phyloP scores from a whole-genome alignment of 2,329 filamentous ascomycete species.

The Penicillium sp. region DNA sequence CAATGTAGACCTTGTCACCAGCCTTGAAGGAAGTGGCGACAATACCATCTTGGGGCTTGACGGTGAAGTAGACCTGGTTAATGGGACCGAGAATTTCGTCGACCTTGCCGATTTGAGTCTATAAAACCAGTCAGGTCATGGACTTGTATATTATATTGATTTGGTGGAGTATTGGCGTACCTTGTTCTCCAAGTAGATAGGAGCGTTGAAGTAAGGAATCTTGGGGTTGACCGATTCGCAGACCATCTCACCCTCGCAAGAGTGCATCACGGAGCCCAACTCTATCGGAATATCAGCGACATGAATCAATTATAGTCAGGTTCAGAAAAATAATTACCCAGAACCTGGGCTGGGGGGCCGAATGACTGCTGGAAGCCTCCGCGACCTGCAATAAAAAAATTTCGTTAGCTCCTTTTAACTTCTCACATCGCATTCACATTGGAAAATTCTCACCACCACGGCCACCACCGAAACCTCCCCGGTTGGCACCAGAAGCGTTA shows the following conservation, averaged over 20 bases:
- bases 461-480: conserved; percentile 45
- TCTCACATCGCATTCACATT: conserved; percentile 2
- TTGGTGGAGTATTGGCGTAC: conserved; percentile 43
- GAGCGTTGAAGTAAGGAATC: conserved; percentile 98
- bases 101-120: conserved; percentile 90
- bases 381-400: conserved; percentile 52
- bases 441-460: conserved; percentile 42
- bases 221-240: conserved; percentile 94
- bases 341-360: conserved; percentile 62
- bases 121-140: conserved; percentile 22
- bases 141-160: neutral
- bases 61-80: conserved; percentile 97
- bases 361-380: conserved; percentile 63
- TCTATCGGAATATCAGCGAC: conserved; percentile 55
- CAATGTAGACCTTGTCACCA: conserved; percentile 97
- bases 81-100: conserved; percentile 97
- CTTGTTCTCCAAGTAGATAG: conserved; percentile 99
- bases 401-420: conserved; percentile 32
- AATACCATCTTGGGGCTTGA: conserved; percentile 96
- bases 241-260: conserved; percentile 96
- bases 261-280: conserved; percentile 92
- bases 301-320: conserved; percentile 1
- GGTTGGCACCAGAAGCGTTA: conserved; percentile 54
- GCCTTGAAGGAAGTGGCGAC: conserved; percentile 91
- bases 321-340: conserved; percentile 46